Evolutionary conservation across 1,139 yeast genomes (phyloP), one percentile per base, ranked within the genome.

Genomic region (Candida glucosophila): DNA sequence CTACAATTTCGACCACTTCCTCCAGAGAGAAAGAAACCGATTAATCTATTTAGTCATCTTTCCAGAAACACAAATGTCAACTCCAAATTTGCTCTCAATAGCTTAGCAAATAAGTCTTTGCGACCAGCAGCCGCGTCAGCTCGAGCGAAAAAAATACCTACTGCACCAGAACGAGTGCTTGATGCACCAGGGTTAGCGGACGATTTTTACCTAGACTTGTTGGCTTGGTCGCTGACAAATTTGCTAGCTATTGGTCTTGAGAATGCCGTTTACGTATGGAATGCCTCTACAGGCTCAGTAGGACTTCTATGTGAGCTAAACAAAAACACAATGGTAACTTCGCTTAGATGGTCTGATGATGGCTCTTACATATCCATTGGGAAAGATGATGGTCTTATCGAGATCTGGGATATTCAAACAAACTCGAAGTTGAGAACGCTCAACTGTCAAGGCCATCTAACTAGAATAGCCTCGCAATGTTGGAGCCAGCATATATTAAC

Each of bases 181-280:
- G 99, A 90, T 55, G 98, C 98, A 0, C 99, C 98, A 0, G 96
- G 95, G 0, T 67, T 88, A 30, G 71, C 80, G 19, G 96, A 90
- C 50, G 98, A 90, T 55, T 92, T 86, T 51, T 90, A 90, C 50
- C 66, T 88, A 29, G 88, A 86, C 49, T 59, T 90, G 28, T 56
- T 90, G 31, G 77, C 90, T 34, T 90, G 98, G 98, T 86, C 96
- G 3, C 61, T 63, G 43, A 74, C 77, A 18, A 86, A 90, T 50
- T 63, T 79, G 29, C 64, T 92, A 22, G 97, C 96, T 2, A 82
- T 92, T 45, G 98, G 95, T 2, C 62, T 92, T 30, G 95, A 80
- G 30, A 77, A 74, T 35, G 68, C 79, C 2, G 83, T 90, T 6
- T 90, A 90, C 46, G 77, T 86, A 17, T 90, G 98, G 97, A 82